Evolutionary conservation across 1,284 basidiomycete species (phyloP).

Genomic region (Boletus chippewaensis): DNA sequence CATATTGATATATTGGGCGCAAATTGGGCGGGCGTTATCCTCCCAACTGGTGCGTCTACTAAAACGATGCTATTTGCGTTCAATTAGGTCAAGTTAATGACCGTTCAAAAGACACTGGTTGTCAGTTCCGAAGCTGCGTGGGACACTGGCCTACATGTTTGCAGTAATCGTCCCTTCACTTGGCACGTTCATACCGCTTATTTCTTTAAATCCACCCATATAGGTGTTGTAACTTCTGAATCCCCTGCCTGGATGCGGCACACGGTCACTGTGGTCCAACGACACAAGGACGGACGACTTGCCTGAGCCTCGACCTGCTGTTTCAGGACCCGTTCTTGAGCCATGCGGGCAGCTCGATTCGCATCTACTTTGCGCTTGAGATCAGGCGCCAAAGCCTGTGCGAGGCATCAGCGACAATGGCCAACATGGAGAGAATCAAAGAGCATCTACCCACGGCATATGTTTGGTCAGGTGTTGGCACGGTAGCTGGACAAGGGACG

Average conservation of each 20-base stretch:
- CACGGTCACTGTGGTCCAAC: conserved; percentile 6
- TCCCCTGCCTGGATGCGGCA: conserved; percentile 26
- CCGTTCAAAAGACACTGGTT: background rate
- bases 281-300: conserved; percentile 20
- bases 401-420: conserved; percentile 2
- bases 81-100: background rate
- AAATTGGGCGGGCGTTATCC: background rate
- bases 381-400: conserved; percentile 62
- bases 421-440: background rate
- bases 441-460: conserved; percentile 30
- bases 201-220: conserved; percentile 40
- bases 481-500: conserved; percentile 41
- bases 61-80: background rate
- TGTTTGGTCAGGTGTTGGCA: conserved; percentile 41
- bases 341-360: conserved; percentile 48
- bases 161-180: background rate
- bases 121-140: background rate
- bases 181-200: background rate
- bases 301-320: conserved; percentile 54
- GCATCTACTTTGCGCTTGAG: conserved; percentile 60
- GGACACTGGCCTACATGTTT: background rate
- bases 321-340: conserved; percentile 49
- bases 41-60: background rate
- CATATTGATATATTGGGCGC: background rate
- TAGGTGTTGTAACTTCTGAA: conserved; percentile 46